Percentiles rank a stretch among this genome's conserved stretches.
These are phyloP conservation scores for Nephelium lappaceum DNA, from an alignment of 345 rosid species.

Conservation along the genomic window DNA sequence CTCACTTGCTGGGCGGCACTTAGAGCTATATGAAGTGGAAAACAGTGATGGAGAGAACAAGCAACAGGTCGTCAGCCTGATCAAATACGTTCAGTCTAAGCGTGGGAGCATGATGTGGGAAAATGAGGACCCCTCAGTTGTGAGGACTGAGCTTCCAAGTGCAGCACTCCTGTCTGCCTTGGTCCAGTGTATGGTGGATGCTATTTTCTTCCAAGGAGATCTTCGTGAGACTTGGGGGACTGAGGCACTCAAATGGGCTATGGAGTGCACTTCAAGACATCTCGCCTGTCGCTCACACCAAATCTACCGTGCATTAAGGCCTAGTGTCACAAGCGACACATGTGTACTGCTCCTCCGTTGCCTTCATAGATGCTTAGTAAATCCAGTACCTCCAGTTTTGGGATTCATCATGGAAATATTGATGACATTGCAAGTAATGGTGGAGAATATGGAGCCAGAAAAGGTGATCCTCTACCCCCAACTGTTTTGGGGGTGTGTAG, in stretches of 20 bases:
- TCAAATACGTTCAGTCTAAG: constrained; percentile 97
- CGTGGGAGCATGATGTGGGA: constrained; percentile 99
- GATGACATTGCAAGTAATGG: constrained; percentile 95
- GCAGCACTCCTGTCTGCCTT: constrained; percentile 95
- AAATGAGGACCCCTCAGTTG: constrained; percentile 92
- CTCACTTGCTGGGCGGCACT: constrained; percentile 97
- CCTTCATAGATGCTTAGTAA: constrained; percentile 94
- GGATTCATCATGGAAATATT: constrained; percentile 97
- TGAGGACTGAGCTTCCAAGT: constrained; percentile 89
- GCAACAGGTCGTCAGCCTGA: constrained; percentile 94
- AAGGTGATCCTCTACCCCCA: constrained; percentile 97
- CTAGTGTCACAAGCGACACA: constrained; percentile 91
- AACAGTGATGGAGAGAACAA: constrained; percentile 94
- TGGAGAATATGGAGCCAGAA: constrained; percentile 99
- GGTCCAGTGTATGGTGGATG: constrained; percentile 99
- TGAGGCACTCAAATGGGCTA: constrained; percentile 99
- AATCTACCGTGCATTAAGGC: constrained; percentile 94
- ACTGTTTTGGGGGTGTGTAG: constrained; percentile 98
- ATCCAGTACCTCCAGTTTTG: constrained; percentile 92
- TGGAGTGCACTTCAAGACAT: constrained; percentile 99
- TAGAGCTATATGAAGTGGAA: constrained; percentile 97
- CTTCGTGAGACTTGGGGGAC: constrained; percentile 98
- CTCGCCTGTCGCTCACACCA: constrained; percentile 99
- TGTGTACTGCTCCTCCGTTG: constrained; percentile 94
- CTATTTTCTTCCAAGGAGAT: constrained; percentile 99